Evolutionary conservation across 2,329 filamentous ascomycete genomes (phyloP).

Genomic region (Botrytis cinerea): DNA sequence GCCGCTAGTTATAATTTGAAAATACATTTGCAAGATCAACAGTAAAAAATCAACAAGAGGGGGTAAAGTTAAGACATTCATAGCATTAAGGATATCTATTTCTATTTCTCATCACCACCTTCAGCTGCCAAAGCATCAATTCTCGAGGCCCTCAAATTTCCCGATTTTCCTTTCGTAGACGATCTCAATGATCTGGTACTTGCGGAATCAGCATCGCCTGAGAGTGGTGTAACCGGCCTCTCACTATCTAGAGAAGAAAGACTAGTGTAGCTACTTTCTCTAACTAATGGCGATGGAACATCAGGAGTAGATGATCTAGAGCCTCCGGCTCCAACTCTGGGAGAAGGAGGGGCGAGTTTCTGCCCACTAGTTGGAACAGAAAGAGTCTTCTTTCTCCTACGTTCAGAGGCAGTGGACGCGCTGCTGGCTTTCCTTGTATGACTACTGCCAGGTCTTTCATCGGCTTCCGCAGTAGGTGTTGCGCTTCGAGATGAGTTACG

Average conservation of each 20-base stretch:
- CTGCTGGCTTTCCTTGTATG: slow-evolving; percentile 38
- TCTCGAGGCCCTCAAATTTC: neutral
- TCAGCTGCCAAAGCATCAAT: slow-evolving; percentile 8
- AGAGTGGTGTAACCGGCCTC: slow-evolving; percentile 30
- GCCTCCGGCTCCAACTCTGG: neutral
- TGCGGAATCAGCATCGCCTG: slow-evolving; percentile 31
- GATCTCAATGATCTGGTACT: slow-evolving; percentile 20
- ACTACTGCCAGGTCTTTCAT: slow-evolving; percentile 29
- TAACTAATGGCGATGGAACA: slow-evolving; percentile 38
- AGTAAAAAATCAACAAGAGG: neutral
- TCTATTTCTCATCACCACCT: slow-evolving; percentile 18
- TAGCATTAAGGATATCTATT: slow-evolving; percentile 12
- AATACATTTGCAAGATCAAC: neutral
- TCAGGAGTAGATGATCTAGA: slow-evolving; percentile 38
- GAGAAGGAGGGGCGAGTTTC: slow-evolving; percentile 34
- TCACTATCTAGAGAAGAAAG: slow-evolving; percentile 40
- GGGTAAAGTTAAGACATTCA: neutral
- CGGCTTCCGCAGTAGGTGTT: slow-evolving; percentile 41
- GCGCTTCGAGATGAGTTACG: slow-evolving; percentile 43
- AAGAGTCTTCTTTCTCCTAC: slow-evolving; percentile 35
- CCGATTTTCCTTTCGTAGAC: slow-evolving; percentile 7
- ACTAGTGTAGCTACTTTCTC: slow-evolving; percentile 40
- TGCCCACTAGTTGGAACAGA: slow-evolving; percentile 28
- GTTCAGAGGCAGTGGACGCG: slow-evolving; percentile 37
- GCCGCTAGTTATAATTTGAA: no score